Evolutionary conservation across 768 basidiomycete genomes (phyloP).

Genomic region (Epithele typhae): DNA sequence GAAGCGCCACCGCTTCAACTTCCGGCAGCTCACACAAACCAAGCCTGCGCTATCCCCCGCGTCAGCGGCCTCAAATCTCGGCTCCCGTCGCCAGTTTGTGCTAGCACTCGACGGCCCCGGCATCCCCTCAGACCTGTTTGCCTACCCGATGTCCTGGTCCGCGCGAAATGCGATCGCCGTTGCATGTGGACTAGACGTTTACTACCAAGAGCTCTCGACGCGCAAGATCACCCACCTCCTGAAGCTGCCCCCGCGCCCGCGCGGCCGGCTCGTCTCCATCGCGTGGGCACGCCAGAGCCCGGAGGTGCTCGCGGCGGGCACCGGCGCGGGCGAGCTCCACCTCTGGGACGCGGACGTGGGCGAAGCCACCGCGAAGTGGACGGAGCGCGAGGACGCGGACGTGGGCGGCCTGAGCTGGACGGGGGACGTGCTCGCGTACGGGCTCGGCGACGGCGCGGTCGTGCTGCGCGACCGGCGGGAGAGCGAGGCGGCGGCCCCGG

Average conservation of each 20-base stretch:
- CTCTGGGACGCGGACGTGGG: constrained; percentile 45
- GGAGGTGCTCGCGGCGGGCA: constrained; percentile 47
- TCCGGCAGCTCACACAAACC: constrained; percentile 43
- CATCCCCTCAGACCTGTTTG: constrained; percentile 47
- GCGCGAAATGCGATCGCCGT: constrained; percentile 55
- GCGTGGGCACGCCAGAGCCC: constrained; percentile 47
- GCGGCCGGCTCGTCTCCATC: constrained; percentile 41
- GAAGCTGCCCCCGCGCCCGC: constrained; percentile 28
- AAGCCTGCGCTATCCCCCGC: constrained; percentile 30
- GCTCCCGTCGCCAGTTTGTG: constrained; percentile 46
- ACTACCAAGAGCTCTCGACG: constrained; percentile 57
- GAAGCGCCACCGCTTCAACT: constrained; percentile 47
- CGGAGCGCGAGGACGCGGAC: constrained; percentile 15
- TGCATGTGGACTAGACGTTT: constrained; percentile 54
- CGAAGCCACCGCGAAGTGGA: constrained; percentile 23
- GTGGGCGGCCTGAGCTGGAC: constrained; percentile 40
- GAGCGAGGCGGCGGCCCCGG: constrained; percentile 23
- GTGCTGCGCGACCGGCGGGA: constrained; percentile 35
- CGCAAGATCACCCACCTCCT: constrained; percentile 50
- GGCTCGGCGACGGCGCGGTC: constrained; percentile 35
- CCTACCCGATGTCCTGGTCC: constrained; percentile 63
- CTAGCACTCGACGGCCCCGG: constrained; percentile 65
- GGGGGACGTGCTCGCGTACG: constrained; percentile 34
- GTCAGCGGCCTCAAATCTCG: constrained; percentile 58
- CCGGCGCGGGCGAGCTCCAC: constrained; percentile 44